Evolutionary conservation across 108 stramenopile species (phyloP).

Genomic region (Skeletonema potamos): DNA sequence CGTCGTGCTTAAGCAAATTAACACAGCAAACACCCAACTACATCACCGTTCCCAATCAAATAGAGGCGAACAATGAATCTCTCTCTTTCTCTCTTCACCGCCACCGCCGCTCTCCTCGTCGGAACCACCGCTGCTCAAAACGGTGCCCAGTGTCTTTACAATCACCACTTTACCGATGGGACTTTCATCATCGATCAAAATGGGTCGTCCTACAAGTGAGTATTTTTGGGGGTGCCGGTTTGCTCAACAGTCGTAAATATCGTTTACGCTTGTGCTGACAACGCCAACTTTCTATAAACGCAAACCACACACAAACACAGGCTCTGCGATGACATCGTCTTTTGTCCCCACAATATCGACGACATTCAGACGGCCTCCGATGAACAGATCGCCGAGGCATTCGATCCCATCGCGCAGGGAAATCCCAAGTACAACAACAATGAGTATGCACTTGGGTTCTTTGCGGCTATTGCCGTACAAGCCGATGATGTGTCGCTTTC

Average conservation of each 20-base stretch:
- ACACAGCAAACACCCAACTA: no score
- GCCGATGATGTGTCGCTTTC: constrained; percentile 17
- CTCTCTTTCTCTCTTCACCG: not conserved
- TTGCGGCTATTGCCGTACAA: constrained; percentile 23
- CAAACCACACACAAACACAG: not conserved
- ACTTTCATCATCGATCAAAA: not conserved
- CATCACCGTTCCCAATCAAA: no score
- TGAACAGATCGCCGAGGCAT: not conserved
- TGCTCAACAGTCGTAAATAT: no score
- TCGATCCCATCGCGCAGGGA: not conserved
- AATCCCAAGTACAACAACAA: constrained; percentile 14
- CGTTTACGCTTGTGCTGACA: no score
- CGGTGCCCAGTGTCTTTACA: not conserved
- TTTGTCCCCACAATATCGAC: constrained; percentile 1
- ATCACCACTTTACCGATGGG: not conserved
- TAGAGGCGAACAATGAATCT: not conserved
- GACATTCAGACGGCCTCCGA: not conserved
- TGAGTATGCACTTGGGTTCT: constrained; percentile 31
- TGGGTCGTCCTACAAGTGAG: not conserved
- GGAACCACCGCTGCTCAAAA: not conserved
- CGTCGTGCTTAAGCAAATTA: no score
- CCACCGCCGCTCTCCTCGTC: not conserved
- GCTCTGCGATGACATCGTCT: constrained; percentile 32
- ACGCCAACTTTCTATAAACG: not conserved
- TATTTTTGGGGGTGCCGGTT: not conserved